Conservation (phyloP, 768 basidiomycete genomes). For the Suillus tomentosus region DNA sequence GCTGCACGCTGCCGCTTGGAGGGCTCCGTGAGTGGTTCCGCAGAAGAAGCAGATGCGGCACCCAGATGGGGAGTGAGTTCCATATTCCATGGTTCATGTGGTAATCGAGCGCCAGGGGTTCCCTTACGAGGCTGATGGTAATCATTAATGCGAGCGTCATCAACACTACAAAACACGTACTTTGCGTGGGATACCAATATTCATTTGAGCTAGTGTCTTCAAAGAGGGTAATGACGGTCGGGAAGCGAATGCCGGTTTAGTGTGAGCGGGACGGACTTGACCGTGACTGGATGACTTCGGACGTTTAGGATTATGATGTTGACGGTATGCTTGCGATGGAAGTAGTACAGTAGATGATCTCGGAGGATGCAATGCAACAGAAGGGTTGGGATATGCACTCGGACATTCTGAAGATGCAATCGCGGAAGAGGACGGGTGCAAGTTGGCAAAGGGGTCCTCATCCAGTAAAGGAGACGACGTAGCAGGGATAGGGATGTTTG, state of each 20-base stretch:
- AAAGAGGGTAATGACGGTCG: constrained; percentile 48
- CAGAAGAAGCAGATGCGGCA: not conserved
- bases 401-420: constrained; percentile 7
- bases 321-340: constrained; percentile 15
- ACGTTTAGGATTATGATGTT: constrained; percentile 20
- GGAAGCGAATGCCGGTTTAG: constrained; percentile 41
- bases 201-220: constrained; percentile 38
- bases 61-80: constrained; percentile 18
- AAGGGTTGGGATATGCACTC: constrained; percentile 10
- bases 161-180: constrained; percentile 24
- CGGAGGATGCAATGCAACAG: constrained; percentile 14
- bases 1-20: constrained; percentile 6
- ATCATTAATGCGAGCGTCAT: constrained; percentile 12
- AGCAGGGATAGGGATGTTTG: constrained; percentile 11
- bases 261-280: constrained; percentile 42
- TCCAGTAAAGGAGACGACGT: constrained; percentile 47
- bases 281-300: constrained; percentile 37
- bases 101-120: constrained; percentile 43
- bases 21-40: constrained; percentile 13
- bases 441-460: constrained; percentile 75
- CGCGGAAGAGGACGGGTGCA: constrained; percentile 34
- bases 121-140: constrained; percentile 40
- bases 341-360: constrained; percentile 19
- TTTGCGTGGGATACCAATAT: constrained; percentile 39
- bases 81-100: constrained; percentile 44